Conservation (phyloP, 345 rosid species). For the Brassica cretica region DNA sequence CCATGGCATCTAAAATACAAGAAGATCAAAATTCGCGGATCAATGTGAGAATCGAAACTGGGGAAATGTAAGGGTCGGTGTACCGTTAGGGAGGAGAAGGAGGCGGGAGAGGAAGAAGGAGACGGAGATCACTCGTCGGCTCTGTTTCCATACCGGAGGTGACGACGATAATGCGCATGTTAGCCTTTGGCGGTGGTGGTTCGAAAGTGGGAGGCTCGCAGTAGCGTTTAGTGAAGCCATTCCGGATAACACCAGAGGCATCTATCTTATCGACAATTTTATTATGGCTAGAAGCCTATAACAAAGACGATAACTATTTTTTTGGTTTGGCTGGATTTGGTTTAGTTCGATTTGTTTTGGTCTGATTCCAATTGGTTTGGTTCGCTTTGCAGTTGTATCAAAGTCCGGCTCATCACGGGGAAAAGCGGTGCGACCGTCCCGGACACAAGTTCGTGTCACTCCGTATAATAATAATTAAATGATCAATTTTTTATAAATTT, state of each 20-base stretch:
- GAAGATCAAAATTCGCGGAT: neutral
- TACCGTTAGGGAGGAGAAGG: conserved; percentile 51
- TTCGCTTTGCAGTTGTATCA: neutral
- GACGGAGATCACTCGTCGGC: conserved; percentile 63
- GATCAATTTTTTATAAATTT: no score
- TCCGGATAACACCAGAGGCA: conserved; percentile 12
- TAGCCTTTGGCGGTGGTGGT: conserved; percentile 21
- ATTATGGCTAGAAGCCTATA: neutral
- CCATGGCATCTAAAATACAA: conserved; percentile 55
- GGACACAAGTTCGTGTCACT: no score
- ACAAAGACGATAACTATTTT: no score
- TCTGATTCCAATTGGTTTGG: no score
- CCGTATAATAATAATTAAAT: no score
- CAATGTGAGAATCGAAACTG: neutral
- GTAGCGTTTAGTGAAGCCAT: conserved; percentile 35
- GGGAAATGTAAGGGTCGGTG: neutral
- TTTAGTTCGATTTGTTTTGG: no score
- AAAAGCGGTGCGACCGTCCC: no score
- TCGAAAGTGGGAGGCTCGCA: conserved; percentile 1
- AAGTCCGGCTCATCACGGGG: neutral
- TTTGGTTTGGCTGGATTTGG: no score
- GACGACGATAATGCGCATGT: conserved; percentile 34
- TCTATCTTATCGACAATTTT: conserved; percentile 4
- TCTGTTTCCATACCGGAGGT: conserved; percentile 44
- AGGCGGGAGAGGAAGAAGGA: conserved; percentile 54